Evolutionary conservation across 1,284 basidiomycete species (phyloP), one percentile per base, ranked within the genome.

Genomic region (Apiotrichum porosum): DNA sequence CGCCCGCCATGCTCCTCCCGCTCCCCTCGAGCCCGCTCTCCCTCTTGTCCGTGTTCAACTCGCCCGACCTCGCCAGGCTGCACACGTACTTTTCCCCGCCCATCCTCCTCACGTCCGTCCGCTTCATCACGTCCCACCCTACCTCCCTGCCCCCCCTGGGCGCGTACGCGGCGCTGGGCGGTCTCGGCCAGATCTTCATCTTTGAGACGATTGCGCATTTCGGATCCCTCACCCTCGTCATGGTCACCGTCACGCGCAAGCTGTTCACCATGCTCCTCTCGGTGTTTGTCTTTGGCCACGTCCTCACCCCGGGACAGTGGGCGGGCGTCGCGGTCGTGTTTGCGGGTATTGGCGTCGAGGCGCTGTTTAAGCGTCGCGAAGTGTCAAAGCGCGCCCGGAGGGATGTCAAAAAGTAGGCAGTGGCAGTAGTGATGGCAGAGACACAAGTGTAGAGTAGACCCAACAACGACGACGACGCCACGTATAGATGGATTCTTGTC

Each of bases 121-220:
- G 76, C 6, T 98, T 97, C 72, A 80, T 97, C 46, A 72, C 77
- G 34, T 76, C 79, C 1, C 93, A 98, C 66, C 91, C 91, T 0
- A 77, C 81, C 1, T 80, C 92, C n/a, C 63, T 88, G 26, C 61
- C 76, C 5, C 90, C 95, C 2, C 78, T 98, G 24, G 73, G 82
- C 6, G 84, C 90, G 54, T 99, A 93, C 67, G 88, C 89, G 3
- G 69, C 90, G 10, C 89, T 92, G 0, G 95, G 95, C 32, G 89
- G 94, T 0, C 75, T 97, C 17, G 94, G 94, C 0, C 94, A 98
- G 70, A 76, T 98, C 12, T 97, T 97, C 75, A 98, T 99, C 60
- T 99, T 97, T 59, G 94, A 97, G 77, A 98, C 95, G 0, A 79
- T 99, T 51, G 86, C 92, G 60, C 86, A 93, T 62, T 99, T 97